Conservation (phyloP, 768 basidiomycete species). For the Amanita molliuscula region DNA sequence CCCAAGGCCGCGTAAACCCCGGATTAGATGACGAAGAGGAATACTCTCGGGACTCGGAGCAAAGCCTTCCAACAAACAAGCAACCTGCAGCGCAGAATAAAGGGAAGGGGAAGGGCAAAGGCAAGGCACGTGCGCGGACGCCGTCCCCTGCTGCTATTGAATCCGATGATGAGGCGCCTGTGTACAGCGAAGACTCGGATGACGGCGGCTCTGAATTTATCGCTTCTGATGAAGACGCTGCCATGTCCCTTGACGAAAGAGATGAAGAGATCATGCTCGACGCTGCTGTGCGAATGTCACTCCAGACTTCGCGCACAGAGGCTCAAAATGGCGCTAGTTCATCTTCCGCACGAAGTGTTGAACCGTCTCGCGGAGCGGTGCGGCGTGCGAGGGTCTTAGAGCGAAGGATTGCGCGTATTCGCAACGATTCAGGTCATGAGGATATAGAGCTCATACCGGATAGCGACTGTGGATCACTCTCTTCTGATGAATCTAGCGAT, state of each 20-base stretch:
- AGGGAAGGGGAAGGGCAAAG: slow-evolving; percentile 32
- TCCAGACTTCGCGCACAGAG: slow-evolving; percentile 21
- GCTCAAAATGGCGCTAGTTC: slow-evolving; percentile 22
- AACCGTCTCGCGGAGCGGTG: slow-evolving; percentile 29
- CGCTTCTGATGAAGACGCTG: slow-evolving; percentile 26
- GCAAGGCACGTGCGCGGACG: slow-evolving; percentile 12
- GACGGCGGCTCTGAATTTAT: slow-evolving; percentile 57
- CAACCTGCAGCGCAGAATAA: slow-evolving; percentile 15
- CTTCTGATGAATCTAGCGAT: slow-evolving; percentile 24
- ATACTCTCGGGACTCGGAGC: background rate
- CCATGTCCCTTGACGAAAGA: slow-evolving; percentile 21
- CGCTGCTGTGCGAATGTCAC: slow-evolving; percentile 46
- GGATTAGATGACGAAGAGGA: background rate
- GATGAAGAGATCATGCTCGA: slow-evolving; percentile 46
- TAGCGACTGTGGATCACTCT: slow-evolving; percentile 17
- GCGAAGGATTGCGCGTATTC: slow-evolving; percentile 29
- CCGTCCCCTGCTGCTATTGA: slow-evolving; percentile 20
- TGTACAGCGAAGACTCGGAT: slow-evolving; percentile 34
- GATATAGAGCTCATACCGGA: slow-evolving; percentile 10
- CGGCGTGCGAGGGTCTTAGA: slow-evolving; percentile 45
- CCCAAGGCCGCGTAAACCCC: slow-evolving; percentile 14
- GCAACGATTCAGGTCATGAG: slow-evolving; percentile 15
- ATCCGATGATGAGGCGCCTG: slow-evolving; percentile 11
- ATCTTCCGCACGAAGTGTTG: slow-evolving; percentile 22
- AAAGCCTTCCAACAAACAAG: background rate